A percentile compares a stretch with the other conserved stretches of the same genome.
Evolutionary conservation across 768 basidiomycete species (phyloP).

Genomic region (Tricholoma terreum): DNA sequence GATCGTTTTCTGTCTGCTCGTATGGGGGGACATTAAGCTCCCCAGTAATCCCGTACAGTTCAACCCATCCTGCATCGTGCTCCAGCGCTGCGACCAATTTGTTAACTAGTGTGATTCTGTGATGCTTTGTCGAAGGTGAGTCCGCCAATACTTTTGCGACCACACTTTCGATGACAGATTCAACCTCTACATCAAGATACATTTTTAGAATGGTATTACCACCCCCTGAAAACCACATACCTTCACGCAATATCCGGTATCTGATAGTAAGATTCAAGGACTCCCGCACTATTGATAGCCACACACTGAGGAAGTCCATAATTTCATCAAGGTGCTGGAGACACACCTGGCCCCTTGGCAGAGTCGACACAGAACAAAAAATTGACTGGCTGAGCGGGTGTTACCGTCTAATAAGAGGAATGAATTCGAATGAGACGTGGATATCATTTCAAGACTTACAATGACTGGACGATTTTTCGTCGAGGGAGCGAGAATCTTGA

Average conservation of each 20-base stretch:
- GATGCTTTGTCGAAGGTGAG: conserved; percentile 27
- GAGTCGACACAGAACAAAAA: conserved; percentile 82
- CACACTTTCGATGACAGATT: conserved; percentile 51
- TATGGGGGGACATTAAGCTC: conserved; percentile 57
- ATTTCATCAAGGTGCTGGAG: neutral
- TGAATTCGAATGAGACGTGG: neutral
- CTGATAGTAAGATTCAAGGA: conserved; percentile 60
- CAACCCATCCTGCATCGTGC: conserved; percentile 62
- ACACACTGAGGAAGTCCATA: neutral
- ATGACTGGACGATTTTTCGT: conserved; percentile 44
- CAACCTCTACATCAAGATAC: conserved; percentile 53
- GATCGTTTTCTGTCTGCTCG: conserved; percentile 26
- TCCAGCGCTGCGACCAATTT: conserved; percentile 59
- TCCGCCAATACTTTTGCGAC: conserved; percentile 42
- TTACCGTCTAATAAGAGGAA: conserved; percentile 56
- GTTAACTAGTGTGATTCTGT: conserved; percentile 44
- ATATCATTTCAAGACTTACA: conserved; percentile 33
- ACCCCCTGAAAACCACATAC: conserved; percentile 47
- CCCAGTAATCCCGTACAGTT: conserved; percentile 66
- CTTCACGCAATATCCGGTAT: conserved; percentile 83
- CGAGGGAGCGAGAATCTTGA: conserved; percentile 51
- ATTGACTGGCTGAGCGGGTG: conserved; percentile 69
- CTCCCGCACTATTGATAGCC: conserved; percentile 48
- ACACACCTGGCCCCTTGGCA: conserved; percentile 54
- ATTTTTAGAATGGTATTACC: too few relatives aligned